A percentile compares a stretch with the other conserved stretches of the same genome.
Evolutionary conservation across 176 grass and related monocot genomes (phyloP).

Genomic region (Echinochloa phyllopogon): DNA sequence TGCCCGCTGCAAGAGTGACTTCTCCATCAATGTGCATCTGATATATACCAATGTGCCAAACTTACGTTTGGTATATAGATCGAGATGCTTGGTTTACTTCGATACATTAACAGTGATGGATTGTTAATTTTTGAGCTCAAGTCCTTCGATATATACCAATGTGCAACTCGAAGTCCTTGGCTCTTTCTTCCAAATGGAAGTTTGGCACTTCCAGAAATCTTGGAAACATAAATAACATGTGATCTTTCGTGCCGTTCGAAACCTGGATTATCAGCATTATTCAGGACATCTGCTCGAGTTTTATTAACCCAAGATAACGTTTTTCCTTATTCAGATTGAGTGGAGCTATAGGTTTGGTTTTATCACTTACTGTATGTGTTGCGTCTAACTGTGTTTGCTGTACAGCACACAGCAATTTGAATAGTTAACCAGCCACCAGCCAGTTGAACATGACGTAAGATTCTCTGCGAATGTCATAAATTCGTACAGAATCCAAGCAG

Average conservation of each 20-base stretch:
- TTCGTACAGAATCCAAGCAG: neutral
- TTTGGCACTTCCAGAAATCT: slow-evolving; percentile 22
- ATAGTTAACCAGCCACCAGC: no score
- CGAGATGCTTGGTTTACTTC: neutral
- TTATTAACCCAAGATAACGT: neutral
- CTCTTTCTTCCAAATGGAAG: slow-evolving; percentile 6
- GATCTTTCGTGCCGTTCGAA: neutral
- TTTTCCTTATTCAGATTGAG: neutral
- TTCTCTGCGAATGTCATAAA: neutral
- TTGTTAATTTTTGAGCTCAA: neutral
- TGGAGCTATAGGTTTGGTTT: no score
- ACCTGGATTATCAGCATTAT: neutral
- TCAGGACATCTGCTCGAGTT: neutral
- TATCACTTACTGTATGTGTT: no score
- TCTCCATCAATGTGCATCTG: neutral
- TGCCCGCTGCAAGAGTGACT: neutral
- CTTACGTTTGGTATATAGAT: neutral
- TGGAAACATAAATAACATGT: neutral
- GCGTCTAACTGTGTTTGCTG: no score
- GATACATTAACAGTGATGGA: neutral
- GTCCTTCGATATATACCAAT: no score
- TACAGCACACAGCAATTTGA: neutral
- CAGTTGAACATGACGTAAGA: no score
- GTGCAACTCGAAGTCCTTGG: neutral
- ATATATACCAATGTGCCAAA: neutral